Evolutionary conservation across 78 protist genomes (phyloP).

Genomic region (Mantamonas sphyraenae): DNA sequence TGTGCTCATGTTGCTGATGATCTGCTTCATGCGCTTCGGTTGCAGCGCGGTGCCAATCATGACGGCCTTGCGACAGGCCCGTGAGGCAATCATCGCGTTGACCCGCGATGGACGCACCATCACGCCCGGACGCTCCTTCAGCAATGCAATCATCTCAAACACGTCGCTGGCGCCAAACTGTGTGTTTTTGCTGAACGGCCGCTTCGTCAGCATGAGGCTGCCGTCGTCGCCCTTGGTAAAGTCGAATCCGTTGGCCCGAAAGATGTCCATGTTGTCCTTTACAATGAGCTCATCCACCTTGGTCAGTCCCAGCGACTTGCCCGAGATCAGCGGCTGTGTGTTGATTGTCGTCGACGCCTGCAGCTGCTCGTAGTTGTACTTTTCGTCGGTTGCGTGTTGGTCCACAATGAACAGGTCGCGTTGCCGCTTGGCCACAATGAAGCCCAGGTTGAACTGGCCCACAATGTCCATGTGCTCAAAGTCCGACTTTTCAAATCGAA

Average conservation of each 20-base stretch:
- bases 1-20: slow-evolving; percentile 43
- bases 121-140: slow-evolving; percentile 36
- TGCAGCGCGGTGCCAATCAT: slow-evolving; percentile 79
- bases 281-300: slow-evolving; percentile 49
- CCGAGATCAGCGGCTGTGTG: slow-evolving; percentile 30
- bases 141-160: slow-evolving; percentile 43
- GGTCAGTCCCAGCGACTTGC: slow-evolving; percentile 31
- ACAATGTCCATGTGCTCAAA: slow-evolving; percentile 66
- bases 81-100: slow-evolving; percentile 72
- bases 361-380: slow-evolving; percentile 71
- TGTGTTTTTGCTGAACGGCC: slow-evolving; percentile 39
- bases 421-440: slow-evolving; percentile 67
- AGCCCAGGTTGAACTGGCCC: slow-evolving; percentile 91
- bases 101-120: slow-evolving; percentile 46
- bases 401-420: slow-evolving; percentile 78
- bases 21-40: slow-evolving; percentile 38
- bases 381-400: slow-evolving; percentile 96
- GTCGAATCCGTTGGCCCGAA: slow-evolving; percentile 56
- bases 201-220: slow-evolving; percentile 31
- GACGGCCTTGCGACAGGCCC: slow-evolving; percentile 80
- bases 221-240: slow-evolving; percentile 27
- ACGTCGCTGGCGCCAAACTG: slow-evolving; percentile 45
- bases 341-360: background rate
- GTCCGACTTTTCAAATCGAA: slow-evolving; percentile 20
- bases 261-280: slow-evolving; percentile 33